Base-by-base conservation (phyloP, 306 rosid species). In the Fagus crenata region DNA sequence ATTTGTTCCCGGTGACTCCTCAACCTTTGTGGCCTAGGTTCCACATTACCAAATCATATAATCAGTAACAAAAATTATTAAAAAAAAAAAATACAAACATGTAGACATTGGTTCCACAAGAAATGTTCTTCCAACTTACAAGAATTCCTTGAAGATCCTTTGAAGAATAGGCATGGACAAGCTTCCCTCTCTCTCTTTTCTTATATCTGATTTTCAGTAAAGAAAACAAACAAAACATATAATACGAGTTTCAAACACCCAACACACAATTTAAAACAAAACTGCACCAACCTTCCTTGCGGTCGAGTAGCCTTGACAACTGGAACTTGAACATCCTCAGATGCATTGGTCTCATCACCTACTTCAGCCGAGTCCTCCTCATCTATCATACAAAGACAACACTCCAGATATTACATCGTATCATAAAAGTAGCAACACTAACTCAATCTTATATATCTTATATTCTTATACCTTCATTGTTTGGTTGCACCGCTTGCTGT, bases 71-170 rank as follows among this genome's bases (percentile, higher is more conserved):
- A 71, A 49, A 67, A 69, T 18, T n/a, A 73, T 17, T 22, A 22
- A 22, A 22, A 22, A 22, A 22, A 73, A 70, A 49, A 43, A 15
- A 69, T 54, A 51, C 70, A 70, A 40, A 22, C 6, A 73, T 4
- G 6, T 46, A 55, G 12, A 42, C n/a, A 53, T 39, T 65, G 41
- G 49, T 7, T 39, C 17, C 32, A 22, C 14, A 11, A 39, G 14
- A 65, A 7, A n/a, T 39, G 71, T 6, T n/a, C 7, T 68, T 28
- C 9, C 46, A 73, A 86, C 97, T 87, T 83, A 95, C 99, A 49
- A 95, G 96, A 81, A 92, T 95, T 81, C 98, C 99, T 89, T 90
- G 93, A 9, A 95, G 93, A 75, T 95, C 99, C 91, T 86, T 92
- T 0, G 78, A 58, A 78, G 99, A 95, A 86, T 96, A 96, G 55